phyloP scores from a whole-genome alignment of 2,329 filamentous ascomycete genomes.

The Alternaria sp. region DNA sequence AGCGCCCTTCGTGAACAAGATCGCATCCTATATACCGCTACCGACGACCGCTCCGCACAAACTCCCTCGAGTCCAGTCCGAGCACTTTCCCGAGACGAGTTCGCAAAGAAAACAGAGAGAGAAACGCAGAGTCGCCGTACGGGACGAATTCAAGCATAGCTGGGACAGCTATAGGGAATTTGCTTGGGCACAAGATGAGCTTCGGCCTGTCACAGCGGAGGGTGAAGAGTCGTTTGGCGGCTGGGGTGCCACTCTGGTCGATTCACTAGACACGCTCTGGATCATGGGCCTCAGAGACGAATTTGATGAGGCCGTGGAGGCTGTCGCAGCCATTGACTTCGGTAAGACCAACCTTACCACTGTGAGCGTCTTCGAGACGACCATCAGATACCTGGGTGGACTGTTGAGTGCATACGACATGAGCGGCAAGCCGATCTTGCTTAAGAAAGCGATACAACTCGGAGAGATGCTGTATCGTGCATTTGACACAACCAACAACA shows the following conservation, averaged over 20 bases:
- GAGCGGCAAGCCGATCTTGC: slow-evolving; percentile 43
- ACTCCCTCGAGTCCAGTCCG: slow-evolving; percentile 54
- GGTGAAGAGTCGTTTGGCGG: slow-evolving; percentile 56
- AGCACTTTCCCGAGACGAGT: slow-evolving; percentile 49
- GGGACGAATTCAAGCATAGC: slow-evolving; percentile 52
- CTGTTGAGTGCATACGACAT: slow-evolving; percentile 51
- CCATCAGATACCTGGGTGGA: slow-evolving; percentile 54
- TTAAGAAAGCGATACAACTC: slow-evolving; percentile 50
- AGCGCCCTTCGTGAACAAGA: slow-evolving; percentile 52
- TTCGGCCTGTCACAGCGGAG: slow-evolving; percentile 53
- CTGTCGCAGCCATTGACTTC: slow-evolving; percentile 57
- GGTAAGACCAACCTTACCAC: slow-evolving; percentile 50
- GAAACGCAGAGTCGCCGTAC: slow-evolving; percentile 50
- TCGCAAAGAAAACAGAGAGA: slow-evolving; percentile 38
- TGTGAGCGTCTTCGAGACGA: slow-evolving; percentile 63
- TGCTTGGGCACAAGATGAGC: slow-evolving; percentile 60
- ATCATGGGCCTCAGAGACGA: slow-evolving; percentile 60
- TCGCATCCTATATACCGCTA: slow-evolving; percentile 47
- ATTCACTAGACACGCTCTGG: slow-evolving; percentile 58
- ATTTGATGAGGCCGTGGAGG: slow-evolving; percentile 57
- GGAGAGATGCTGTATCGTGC: slow-evolving; percentile 58
- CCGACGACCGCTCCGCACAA: slow-evolving; percentile 48
- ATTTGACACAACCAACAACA: slow-evolving; percentile 57
- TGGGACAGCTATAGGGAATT: slow-evolving; percentile 56
- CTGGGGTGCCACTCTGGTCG: slow-evolving; percentile 59